Base-by-base conservation (phyloP, 2,329 filamentous ascomycete genomes). In the Scedosporium dehoogii region DNA sequence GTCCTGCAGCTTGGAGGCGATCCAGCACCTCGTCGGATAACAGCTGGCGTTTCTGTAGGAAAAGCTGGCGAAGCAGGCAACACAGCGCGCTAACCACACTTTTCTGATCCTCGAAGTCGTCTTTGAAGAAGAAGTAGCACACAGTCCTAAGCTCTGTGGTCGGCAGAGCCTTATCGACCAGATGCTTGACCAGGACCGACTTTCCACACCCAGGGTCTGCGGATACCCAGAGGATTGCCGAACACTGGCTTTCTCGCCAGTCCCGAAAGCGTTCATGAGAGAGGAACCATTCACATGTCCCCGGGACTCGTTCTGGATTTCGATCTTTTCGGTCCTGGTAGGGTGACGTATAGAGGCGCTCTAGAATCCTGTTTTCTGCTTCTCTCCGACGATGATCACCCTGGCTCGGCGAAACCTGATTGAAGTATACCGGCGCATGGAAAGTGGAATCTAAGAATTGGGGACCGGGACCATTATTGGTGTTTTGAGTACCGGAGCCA, bases 121-220 rank as follows among this genome's bases (percentile, higher is more conserved):
- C 75, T 42, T 77, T 77, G 69, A 78, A 79, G 65, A 78, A 79
- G 67, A 77, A 79, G 60, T 78, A 78, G 58, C 73, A 76, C 4
- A 67, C 68, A 0, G 67, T 72, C 18, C 65, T 67, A 1, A 59
- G 60, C 1, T 57, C 18, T 0, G 38, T 66, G 0, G 33, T 66
- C 0, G 60, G 60, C 1, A 77, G 62, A 0, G 70, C 59, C 0
- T 66, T 14, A 27, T 78, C 74, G 0, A 74, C 66, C 1, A 79
- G 63, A 44, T 71, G 68, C 63, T 67, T 75, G 14, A 73, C 69
- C 1, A 79, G 64, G 6, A 78, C 76, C 0, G 77, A 78, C 64
- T 79, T 79, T 10, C 76, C 76, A 48, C 74, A 77, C 0, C 76
- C 77, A 3, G 76, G 76, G 60, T 78, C 72, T 7, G 75, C 76